Conservation (phyloP, 1,139 yeast genomes). For the Debaryomycetaceae sp. region DNA sequence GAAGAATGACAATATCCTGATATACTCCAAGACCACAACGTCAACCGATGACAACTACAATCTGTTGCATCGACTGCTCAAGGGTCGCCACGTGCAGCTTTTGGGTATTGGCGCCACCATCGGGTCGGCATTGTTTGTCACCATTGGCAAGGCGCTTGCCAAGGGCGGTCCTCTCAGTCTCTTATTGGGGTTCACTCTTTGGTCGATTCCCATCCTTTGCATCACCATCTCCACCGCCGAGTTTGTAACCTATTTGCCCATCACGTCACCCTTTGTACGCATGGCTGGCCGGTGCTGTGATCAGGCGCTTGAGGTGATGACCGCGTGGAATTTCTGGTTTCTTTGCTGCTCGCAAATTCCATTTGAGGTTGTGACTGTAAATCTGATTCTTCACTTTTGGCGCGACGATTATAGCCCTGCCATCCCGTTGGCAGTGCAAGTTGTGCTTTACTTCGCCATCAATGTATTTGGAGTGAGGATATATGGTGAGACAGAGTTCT, state of each 20-base stretch:
- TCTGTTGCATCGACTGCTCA: slow-evolving; percentile 18
- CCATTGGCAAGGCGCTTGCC: slow-evolving; percentile 36
- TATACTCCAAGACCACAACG: slow-evolving; percentile 6
- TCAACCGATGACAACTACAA: slow-evolving; percentile 11
- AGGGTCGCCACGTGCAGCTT: slow-evolving; percentile 42
- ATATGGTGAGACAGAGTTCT: slow-evolving; percentile 65
- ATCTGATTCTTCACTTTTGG: slow-evolving; percentile 74
- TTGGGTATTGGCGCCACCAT: slow-evolving; percentile 49
- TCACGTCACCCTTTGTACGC: slow-evolving; percentile 52
- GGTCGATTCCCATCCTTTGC: slow-evolving; percentile 49
- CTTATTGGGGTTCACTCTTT: slow-evolving; percentile 33
- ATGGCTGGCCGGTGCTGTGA: slow-evolving; percentile 50
- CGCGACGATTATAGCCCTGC: slow-evolving; percentile 60
- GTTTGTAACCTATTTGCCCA: slow-evolving; percentile 75
- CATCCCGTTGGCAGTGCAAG: slow-evolving; percentile 54
- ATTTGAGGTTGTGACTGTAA: slow-evolving; percentile 76
- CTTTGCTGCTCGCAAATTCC: slow-evolving; percentile 72
- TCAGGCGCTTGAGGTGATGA: slow-evolving; percentile 69
- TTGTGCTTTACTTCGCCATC: slow-evolving; percentile 51
- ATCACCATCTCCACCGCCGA: slow-evolving; percentile 73
- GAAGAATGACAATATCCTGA: too few species aligned
- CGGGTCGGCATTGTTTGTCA: slow-evolving; percentile 43
- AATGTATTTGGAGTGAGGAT: slow-evolving; percentile 63
- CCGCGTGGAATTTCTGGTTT: slow-evolving; percentile 79
- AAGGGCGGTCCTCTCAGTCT: slow-evolving; percentile 41